Evolutionary conservation across 495 filamentous ascomycete species (phyloP), one percentile per base, ranked within the genome.

Genomic region (Xylaria sp.): DNA sequence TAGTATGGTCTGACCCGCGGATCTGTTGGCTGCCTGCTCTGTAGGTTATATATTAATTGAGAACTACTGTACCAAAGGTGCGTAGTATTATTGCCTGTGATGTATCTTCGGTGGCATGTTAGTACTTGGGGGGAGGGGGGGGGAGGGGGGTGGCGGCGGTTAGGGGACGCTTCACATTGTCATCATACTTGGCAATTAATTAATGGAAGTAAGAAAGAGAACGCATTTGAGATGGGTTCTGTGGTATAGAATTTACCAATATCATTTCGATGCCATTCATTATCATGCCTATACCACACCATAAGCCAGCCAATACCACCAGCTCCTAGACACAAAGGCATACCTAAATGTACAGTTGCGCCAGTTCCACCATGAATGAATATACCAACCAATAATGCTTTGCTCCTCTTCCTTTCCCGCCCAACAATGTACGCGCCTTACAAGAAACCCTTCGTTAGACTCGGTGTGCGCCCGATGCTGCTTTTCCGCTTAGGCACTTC

Each of bases 361-460:
- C 66, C 66, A 52, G 21, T 31, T 11, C 57, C 57, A 44, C 52
- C 52, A 55, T 17, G 52, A 55, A 55, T 55, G 26, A 55, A 37
- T 70, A 70, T 63, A 66, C 48, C 21, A 67, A 52, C 48, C 33
- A 70, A 61, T 19, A 59, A 65, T 59, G 61, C 69, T 58, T 44
- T 59, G 31, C 53, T 44, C 50, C 50, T n/a, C 58, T 7, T 52
- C 64, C 53, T 43, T 29, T 5, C 29, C 24, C 0, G 33, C 33
- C 50, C 35, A 55, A 26, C n/a, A 26, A 63, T 31, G 40, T 53
- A 31, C 43, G 33, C 50, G 40, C 44, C 21, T 59, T 66, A 88
- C 74, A 88, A 79, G 73, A 89, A 89, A 29, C 87, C 87, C 72
- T 89, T 89, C 43, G 85, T 87, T 70, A 88, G 67, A 65, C 85